Conservation (phyloP, 2,329 filamentous ascomycete genomes). For the Alternaria sp. region DNA sequence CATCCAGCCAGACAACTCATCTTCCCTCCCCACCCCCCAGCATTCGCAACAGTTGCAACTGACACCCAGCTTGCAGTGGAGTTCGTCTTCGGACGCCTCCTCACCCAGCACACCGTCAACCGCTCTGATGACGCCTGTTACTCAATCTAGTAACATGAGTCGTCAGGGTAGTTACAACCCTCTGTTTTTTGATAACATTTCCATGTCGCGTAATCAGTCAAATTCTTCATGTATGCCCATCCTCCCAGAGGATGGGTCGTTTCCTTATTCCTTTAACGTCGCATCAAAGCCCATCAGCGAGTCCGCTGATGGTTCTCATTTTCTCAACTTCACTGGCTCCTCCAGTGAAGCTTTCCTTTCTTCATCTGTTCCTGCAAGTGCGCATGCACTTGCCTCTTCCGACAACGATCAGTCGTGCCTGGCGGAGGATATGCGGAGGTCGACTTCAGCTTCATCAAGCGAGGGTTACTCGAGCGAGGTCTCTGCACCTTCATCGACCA, state of each 20-base stretch:
- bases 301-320: slow-evolving; percentile 40
- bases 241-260: slow-evolving; percentile 44
- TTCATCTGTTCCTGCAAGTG: slow-evolving; percentile 41
- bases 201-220: slow-evolving; percentile 55
- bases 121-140: slow-evolving; percentile 48
- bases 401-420: slow-evolving; percentile 40
- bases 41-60: slow-evolving; percentile 38
- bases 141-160: slow-evolving; percentile 53
- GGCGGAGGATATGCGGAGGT: slow-evolving; percentile 59
- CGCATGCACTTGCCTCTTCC: slow-evolving; percentile 40
- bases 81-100: slow-evolving; percentile 41
- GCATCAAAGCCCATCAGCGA: slow-evolving; percentile 44
- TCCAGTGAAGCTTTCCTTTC: slow-evolving; percentile 48
- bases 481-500: slow-evolving; percentile 53
- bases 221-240: slow-evolving; percentile 46
- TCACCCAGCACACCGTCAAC: slow-evolving; percentile 48
- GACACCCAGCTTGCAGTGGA: slow-evolving; percentile 42
- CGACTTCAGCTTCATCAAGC: slow-evolving; percentile 49
- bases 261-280: slow-evolving; percentile 44
- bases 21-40: slow-evolving; percentile 28
- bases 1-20: slow-evolving; percentile 32
- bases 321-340: slow-evolving; percentile 42
- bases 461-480: slow-evolving; percentile 51
- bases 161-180: slow-evolving; percentile 54
- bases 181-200: slow-evolving; percentile 50